Base-by-base conservation (phyloP, 345 rosid species). In the Diplotaxis tenuifolia region DNA sequence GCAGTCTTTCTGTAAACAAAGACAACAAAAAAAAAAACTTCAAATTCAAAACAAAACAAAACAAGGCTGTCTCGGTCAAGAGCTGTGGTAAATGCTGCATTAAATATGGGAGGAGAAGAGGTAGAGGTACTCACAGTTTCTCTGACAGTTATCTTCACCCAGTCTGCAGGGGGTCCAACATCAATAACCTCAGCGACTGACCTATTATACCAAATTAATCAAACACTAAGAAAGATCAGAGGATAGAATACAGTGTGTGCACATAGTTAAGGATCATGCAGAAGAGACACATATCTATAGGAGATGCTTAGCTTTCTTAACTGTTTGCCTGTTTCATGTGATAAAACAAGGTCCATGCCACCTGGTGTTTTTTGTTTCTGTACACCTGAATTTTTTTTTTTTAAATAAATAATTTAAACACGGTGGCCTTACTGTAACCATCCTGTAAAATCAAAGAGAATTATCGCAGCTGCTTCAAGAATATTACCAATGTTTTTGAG, bases 401-500 rank as follows among this genome's bases (percentile, higher is more conserved):
- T n/a, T n/a, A 29, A 29, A 6, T 29, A 56, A 28, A 28, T 6
- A 40, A 40, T 40, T 14, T 40, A 22, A 16, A 78, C 40, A 78
- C 18, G 1, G 34, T 18, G 23, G 49, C 67, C 31, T 71, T 58
- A 59, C 56, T n/a, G 68, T 70, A 47, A 47, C 27, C 28, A 23
- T 71, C 42, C 56, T 42, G 22, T 38, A 50, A 7, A 66, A 28
- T 40, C 18, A 21, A 8, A 40, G 38, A 71, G 66, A 74, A 69
- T 29, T 15, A 59, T 40, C 22, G 14, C 57, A 29, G 67, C 73
- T 75, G 9, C 28, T 70, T 58, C 3, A 25, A 9, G 70, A n/a
- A 57, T 47, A 42, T 69, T 88, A 93, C 98, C 97, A 70, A 87
- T 87, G 78, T 84, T 83, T 81, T 84, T 90, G 64, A 87, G 96